Percentiles rank a stretch among this genome's conserved stretches.
Evolutionary conservation across 345 rosid genomes (phyloP).

Genomic region (Rhodamnia rubescens): DNA sequence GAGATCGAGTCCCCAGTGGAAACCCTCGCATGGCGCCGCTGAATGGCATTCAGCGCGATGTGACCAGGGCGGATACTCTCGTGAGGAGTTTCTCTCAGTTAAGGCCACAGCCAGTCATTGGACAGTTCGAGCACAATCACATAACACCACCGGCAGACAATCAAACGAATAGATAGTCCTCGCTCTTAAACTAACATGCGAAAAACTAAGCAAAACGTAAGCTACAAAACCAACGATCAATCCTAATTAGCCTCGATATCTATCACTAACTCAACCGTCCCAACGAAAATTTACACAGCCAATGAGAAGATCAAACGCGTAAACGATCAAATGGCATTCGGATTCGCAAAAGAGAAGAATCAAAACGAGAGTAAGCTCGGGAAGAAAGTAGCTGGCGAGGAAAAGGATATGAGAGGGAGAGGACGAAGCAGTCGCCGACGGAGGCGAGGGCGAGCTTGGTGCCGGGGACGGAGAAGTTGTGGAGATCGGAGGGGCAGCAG

Average conservation of each 20-base stretch:
- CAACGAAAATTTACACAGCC: neutral
- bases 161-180: neutral
- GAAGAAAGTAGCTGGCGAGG: neutral
- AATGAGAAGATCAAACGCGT: neutral
- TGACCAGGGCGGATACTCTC: conserved; percentile 43
- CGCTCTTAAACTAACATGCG: neutral
- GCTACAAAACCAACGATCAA: neutral
- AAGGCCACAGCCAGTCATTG: conserved; percentile 22
- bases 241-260: neutral
- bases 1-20: conserved; percentile 70
- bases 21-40: conserved; percentile 75
- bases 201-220: neutral
- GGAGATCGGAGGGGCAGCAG: conserved; percentile 84
- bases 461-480: conserved; percentile 67
- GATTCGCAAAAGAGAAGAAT: neutral
- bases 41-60: conserved; percentile 77
- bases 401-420: conserved; percentile 82
- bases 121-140: neutral
- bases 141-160: neutral
- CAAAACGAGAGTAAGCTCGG: neutral
- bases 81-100: conserved; percentile 61
- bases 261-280: neutral
- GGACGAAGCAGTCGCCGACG: conserved; percentile 45
- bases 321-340: neutral
- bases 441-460: conserved; percentile 61